Percentiles rank a stretch among this genome's conserved stretches.
Conservation (phyloP, 2,329 filamentous ascomycete species). For the Lachnellula cervina region DNA sequence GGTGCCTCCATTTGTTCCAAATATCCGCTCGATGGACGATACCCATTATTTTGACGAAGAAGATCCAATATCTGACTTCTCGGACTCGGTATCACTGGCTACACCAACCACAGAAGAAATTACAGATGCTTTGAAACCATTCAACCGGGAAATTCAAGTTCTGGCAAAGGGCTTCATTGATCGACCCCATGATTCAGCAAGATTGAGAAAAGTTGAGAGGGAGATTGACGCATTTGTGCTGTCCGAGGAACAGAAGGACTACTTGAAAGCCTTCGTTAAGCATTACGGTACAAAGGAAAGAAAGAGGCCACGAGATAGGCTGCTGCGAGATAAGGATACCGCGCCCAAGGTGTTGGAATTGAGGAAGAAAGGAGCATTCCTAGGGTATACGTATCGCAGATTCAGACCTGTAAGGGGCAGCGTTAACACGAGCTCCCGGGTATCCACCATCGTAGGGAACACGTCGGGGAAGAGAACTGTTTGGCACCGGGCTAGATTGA, state of each 20-base stretch:
- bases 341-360: slow-evolving; percentile 69
- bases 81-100: slow-evolving; percentile 36
- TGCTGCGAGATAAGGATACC: slow-evolving; percentile 68
- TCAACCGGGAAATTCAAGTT: slow-evolving; percentile 32
- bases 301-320: slow-evolving; percentile 77
- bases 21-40: slow-evolving; percentile 62
- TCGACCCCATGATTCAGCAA: slow-evolving; percentile 28
- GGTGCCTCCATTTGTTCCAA: slow-evolving; percentile 74
- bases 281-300: slow-evolving; percentile 51
- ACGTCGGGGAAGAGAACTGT: slow-evolving; percentile 16
- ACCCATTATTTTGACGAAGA: slow-evolving; percentile 91
- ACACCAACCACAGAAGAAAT: slow-evolving; percentile 25
- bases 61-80: slow-evolving; percentile 62
- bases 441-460: slow-evolving; percentile 4
- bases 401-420: slow-evolving; percentile 27
- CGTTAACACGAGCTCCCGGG: slow-evolving; percentile 3
- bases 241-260: slow-evolving; percentile 31
- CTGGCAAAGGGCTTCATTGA: slow-evolving; percentile 28
- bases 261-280: slow-evolving; percentile 31
- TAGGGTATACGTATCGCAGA: slow-evolving; percentile 81
- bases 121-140: slow-evolving; percentile 27
- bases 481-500: slow-evolving; percentile 30
- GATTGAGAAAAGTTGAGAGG: slow-evolving; percentile 28
- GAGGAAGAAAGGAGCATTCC: slow-evolving; percentile 76
- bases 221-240: slow-evolving; percentile 31